Base-by-base conservation (phyloP, 768 basidiomycete genomes). In the Leccinum uliginosum region DNA sequence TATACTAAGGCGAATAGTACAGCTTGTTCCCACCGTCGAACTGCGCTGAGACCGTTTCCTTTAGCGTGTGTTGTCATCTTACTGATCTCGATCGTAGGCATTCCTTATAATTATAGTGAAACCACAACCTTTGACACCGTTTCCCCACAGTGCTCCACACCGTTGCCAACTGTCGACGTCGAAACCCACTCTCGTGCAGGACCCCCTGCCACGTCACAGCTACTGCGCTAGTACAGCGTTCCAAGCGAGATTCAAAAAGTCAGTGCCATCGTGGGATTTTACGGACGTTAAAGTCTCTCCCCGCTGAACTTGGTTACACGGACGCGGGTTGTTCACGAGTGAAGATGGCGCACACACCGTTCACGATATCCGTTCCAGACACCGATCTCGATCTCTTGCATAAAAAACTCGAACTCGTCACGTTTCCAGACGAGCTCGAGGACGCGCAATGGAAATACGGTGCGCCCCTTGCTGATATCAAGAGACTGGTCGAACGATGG, bases 361-460 rank as follows among this genome's bases (percentile, higher is more conserved):
- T 84, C 77, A 73, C 63, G 34, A 76, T 86, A 35, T 51, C 74
- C 6, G 62, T 86, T 11, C 56, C 82, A 0, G 79, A 81, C 38
- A 64, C 65, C 1, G 63, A 74, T 17, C 66, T 87, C 24, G 63
- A 67, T 0, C 27, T 69, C 12, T 73, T 86, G 14, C 66, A 67
- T 7, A 62, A 66, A 43, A 86, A 83, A 59, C 80, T 87, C 12
- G 72, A 69, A 0, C 71, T 81, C 9, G 65, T 77, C 0, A 70
- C 65, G 1, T 74, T 85, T 19, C 85, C 85, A 0, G 81, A 85
- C 62, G 84, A 85, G 57, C 72, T 86, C 3, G 74, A 82, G 11
- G 74, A 76, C 17, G 78, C 76, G 0, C 77, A 71, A 0, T 76
- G 79, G 74, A 75, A 74, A 21, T 86, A 84, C 50, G 84, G 84